These are phyloP conservation scores for Grosmannia clavigera DNA, from an alignment of 2,329 filamentous ascomycete species.

Conservation along the genomic window DNA sequence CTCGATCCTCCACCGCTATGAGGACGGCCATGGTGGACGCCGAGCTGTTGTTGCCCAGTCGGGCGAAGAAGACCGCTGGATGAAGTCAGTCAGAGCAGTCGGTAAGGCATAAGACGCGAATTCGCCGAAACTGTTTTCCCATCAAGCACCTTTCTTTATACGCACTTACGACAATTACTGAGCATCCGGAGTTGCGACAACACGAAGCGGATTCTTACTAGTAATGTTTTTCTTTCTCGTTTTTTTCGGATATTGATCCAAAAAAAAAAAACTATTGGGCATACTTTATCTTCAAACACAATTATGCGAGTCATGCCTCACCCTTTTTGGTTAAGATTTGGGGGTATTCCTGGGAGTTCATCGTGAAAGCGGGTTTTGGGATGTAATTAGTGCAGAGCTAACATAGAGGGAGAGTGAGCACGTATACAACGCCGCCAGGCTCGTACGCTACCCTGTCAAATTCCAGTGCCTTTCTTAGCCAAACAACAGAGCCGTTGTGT, in stretches of 20 bases:
- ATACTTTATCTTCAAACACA: neutral
- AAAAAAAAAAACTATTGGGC: neutral
- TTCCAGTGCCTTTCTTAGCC: neutral
- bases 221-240: neutral
- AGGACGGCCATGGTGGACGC: conserved; percentile 12
- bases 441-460: neutral
- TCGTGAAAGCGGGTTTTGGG: neutral
- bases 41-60: conserved; percentile 25
- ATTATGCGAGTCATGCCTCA: neutral
- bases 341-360: neutral
- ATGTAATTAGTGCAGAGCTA: neutral
- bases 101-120: conserved; percentile 13
- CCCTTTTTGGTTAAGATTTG: neutral
- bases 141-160: neutral
- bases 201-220: neutral
- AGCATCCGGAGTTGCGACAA: neutral
- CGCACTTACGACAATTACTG: neutral
- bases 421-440: neutral
- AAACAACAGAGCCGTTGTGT: no score
- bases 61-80: conserved; percentile 38
- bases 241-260: neutral
- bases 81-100: conserved; percentile 25
- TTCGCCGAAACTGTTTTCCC: no score
- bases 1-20: conserved; percentile 21
- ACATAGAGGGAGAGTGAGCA: neutral